phyloP scores from a whole-genome alignment of 1,139 yeast genomes.

The Geotrichum carabidarum region DNA sequence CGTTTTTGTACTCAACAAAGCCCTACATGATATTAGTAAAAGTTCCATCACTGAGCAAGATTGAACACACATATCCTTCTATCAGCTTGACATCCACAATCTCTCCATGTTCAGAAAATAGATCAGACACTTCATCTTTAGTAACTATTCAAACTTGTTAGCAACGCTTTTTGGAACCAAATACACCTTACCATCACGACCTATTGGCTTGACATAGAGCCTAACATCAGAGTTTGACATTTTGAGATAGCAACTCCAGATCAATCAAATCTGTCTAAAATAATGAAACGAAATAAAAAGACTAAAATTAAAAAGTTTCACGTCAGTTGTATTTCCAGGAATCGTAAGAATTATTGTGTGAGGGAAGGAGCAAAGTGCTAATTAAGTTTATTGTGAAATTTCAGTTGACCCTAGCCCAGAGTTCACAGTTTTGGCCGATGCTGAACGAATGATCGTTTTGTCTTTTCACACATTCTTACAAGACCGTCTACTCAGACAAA shows the following conservation, averaged over 20 bases:
- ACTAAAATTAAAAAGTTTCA: background rate
- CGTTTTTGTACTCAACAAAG: slow-evolving; percentile 27
- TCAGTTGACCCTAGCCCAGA: background rate
- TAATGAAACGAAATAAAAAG: background rate
- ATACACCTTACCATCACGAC: slow-evolving; percentile 23
- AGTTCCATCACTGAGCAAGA: background rate
- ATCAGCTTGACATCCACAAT: slow-evolving; percentile 63
- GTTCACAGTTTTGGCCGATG: background rate
- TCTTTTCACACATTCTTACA: background rate
- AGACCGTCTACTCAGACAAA: background rate
- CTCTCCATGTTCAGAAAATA: slow-evolving; percentile 61
- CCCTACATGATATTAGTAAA: slow-evolving; percentile 21
- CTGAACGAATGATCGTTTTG: background rate
- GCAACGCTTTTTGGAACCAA: background rate
- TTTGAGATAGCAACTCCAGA: background rate
- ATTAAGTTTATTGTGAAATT: no score
- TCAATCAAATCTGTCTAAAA: background rate
- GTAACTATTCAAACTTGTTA: slow-evolving; percentile 34
- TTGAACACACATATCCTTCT: slow-evolving; percentile 56
- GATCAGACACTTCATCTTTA: slow-evolving; percentile 62
- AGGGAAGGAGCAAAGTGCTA: no score
- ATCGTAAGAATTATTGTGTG: background rate
- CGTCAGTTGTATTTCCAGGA: background rate
- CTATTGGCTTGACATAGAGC: slow-evolving; percentile 23
- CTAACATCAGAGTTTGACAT: slow-evolving; percentile 26